Conservation (phyloP, 1,284 basidiomycete genomes). For the Mycosarcoma mackinlayi region DNA sequence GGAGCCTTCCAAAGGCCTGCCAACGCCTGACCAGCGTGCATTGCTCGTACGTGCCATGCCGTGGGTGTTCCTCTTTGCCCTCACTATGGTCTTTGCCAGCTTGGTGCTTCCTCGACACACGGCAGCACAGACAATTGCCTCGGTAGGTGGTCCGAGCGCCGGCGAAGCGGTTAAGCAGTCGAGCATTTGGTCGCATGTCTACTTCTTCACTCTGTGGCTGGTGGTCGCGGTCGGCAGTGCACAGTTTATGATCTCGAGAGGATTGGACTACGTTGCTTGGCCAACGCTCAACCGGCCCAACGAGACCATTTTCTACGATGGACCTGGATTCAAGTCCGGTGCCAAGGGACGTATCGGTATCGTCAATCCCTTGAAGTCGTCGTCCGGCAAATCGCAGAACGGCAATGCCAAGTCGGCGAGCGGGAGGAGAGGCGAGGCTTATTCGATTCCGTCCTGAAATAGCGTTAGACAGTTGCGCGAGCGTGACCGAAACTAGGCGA, state of each 20-base stretch:
- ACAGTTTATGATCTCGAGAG: conserved; percentile 60
- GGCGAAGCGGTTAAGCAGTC: conserved; percentile 16
- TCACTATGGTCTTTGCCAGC: conserved; percentile 75
- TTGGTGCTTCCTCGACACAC: conserved; percentile 50
- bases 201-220: conserved; percentile 53
- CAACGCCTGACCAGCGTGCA: conserved; percentile 82
- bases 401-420: neutral
- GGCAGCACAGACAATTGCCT: conserved; percentile 20
- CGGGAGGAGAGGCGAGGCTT: conserved; percentile 40
- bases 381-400: conserved; percentile 12
- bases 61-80: conserved; percentile 80
- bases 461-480: no score
- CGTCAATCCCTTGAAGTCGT: conserved; percentile 36
- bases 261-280: conserved; percentile 66
- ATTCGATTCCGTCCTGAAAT: conserved; percentile 19
- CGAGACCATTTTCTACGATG: conserved; percentile 62
- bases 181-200: conserved; percentile 14
- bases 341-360: conserved; percentile 50
- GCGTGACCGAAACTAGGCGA: no score
- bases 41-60: conserved; percentile 86
- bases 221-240: conserved; percentile 39
- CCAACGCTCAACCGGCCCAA: conserved; percentile 63
- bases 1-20: conserved; percentile 75
- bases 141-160: conserved; percentile 8
- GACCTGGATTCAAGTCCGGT: conserved; percentile 63